These are phyloP conservation scores for Strobilomyces dryophilus DNA, from an alignment of 768 basidiomycete species.

Conservation along the genomic window DNA sequence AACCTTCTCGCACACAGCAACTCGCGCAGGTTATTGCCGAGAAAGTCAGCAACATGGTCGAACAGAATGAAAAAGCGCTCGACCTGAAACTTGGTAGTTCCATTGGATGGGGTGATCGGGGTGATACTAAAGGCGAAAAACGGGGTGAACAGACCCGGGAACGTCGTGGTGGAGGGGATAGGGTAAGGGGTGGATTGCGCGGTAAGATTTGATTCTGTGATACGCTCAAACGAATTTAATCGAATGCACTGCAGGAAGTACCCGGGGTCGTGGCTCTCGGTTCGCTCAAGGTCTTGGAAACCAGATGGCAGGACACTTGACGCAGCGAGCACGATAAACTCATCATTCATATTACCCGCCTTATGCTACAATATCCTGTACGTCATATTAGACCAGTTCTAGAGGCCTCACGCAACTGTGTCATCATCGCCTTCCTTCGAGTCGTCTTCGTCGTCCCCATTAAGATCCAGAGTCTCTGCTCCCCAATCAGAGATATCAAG, in stretches of 20 bases:
- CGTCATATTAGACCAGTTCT: not conserved
- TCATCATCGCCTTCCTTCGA: constrained; percentile 12
- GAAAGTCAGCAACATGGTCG: constrained; percentile 78
- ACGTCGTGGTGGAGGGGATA: constrained; percentile 69
- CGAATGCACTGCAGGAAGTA: constrained; percentile 42
- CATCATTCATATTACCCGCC: not conserved
- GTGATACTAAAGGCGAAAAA: constrained; percentile 61
- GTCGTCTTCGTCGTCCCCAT: constrained; percentile 20
- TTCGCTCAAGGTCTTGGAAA: constrained; percentile 82
- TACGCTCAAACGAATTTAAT: constrained; percentile 1
- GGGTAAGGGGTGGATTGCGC: constrained; percentile 48
- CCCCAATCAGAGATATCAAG: constrained; percentile 57
- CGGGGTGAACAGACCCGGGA: constrained; percentile 77
- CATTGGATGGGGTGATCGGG: constrained; percentile 51
- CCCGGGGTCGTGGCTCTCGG: constrained; percentile 71
- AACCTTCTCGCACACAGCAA: constrained; percentile 83
- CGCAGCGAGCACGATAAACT: constrained; percentile 20
- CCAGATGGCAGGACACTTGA: constrained; percentile 53
- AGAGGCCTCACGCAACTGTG: constrained; percentile 1
- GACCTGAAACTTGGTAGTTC: constrained; percentile 77
- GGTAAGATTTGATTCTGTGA: constrained; percentile 37
- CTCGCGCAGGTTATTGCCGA: constrained; percentile 88
- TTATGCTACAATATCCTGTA: constrained; percentile 2
- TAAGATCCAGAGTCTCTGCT: constrained; percentile 28
- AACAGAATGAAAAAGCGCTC: constrained; percentile 87